Evolutionary conservation across 306 rosid species (phyloP), one percentile per base, ranked within the genome.

Genomic region (Corylus heterophylla): DNA sequence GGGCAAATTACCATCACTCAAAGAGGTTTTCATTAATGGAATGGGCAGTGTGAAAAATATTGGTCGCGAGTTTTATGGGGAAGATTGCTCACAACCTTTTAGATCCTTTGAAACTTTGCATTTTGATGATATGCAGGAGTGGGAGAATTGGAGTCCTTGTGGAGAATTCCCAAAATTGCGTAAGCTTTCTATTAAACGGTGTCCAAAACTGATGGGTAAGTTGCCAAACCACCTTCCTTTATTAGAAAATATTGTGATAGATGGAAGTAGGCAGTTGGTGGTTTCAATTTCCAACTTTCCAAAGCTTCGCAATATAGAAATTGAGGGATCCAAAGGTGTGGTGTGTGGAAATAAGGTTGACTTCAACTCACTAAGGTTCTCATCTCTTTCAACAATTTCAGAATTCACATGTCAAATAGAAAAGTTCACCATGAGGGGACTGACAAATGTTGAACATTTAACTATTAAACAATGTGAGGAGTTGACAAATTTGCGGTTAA

Each of bases 61-160:
- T 54, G 76, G 76, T 8, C 6, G 7, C 10, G 76, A 73, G 27
- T 73, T 73, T 73, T 52, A 17, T 52, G 76, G 76, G 12, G 64
- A 73, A 2, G 63, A 31, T 1, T 13, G 49, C 27, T 51, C 9
- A 8, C 12, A 8, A 48, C 22, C 52, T 55, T 74, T 74, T 54
- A 11, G 0, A 1, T 8, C 13, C 4, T 37, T 74, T 4, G 39
- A 74, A 12, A 18, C 0, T 20, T 42, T 48, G 51, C 13, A 10
- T 31, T n/a, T 74, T 8, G 0, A 0, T 2, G 52, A 18, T n/a
- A 74, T 74, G 77, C 51, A 49, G 0, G 5, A 55, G 12, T 74
- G 77, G 67, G 56, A 74, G 14, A 6, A 0, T 0, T 74, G 77
- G 77, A 0, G 10, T 54, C 47, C 25, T 27, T 13, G 12, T 29